These are phyloP conservation scores for Fagopyrum esculentum DNA, from an alignment of 148 eudicot genomes.

Conservation along the genomic window DNA sequence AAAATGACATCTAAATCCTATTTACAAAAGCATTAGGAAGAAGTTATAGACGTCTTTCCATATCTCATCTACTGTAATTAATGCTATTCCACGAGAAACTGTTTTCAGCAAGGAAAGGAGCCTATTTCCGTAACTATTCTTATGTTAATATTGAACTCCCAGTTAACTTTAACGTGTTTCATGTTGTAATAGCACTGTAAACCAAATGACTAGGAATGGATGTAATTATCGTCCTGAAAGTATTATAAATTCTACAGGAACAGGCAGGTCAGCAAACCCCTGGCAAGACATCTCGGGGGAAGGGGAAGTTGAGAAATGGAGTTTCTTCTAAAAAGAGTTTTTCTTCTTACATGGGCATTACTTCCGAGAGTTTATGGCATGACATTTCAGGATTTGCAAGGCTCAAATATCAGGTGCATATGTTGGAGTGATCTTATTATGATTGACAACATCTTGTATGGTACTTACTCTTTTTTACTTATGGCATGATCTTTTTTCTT, in stretches of 20 bases:
- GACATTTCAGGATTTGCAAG: conserved; percentile 75
- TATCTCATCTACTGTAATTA: not conserved
- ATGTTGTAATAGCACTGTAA: not conserved
- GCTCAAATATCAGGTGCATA: conserved; percentile 79
- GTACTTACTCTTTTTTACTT: not conserved
- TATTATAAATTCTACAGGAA: conserved; percentile 32
- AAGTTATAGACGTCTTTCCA: not conserved
- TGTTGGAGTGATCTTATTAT: not conserved
- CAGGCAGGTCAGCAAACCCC: conserved; percentile 35
- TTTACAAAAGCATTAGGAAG: not conserved
- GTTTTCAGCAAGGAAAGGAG: not conserved
- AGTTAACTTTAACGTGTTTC: not conserved
- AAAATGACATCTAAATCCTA: not conserved
- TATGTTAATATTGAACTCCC: not conserved
- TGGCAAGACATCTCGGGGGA: conserved; percentile 47
- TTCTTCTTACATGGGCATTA: conserved; percentile 34
- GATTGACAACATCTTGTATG: not conserved
- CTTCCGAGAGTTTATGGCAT: conserved; percentile 77
- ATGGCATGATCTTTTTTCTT: not conserved
- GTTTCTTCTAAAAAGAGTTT: conserved; percentile 32
- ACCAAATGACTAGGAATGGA: not conserved
- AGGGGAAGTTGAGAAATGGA: conserved; percentile 41
- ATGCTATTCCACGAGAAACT: not conserved
- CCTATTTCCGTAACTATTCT: not conserved
- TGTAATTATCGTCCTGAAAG: not conserved